Evolutionary conservation across 2,329 filamentous ascomycete genomes (phyloP).

Genomic region (Cytospora leucostoma): DNA sequence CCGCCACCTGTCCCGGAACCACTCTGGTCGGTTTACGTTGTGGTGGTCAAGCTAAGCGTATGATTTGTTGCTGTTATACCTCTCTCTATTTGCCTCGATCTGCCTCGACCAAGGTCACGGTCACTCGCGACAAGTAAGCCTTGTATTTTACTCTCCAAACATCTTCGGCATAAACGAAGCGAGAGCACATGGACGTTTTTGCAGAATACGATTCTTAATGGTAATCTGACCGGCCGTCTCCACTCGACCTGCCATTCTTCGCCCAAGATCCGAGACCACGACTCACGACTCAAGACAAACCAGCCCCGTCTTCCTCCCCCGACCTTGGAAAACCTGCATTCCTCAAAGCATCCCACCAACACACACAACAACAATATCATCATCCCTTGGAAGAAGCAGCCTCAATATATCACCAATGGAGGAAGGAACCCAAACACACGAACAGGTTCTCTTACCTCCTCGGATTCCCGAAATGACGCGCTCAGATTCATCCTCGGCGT

Average conservation of each 20-base stretch:
- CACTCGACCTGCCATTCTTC: conserved; percentile 26
- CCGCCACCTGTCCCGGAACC: conserved; percentile 12
- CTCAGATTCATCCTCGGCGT: conserved; percentile 40
- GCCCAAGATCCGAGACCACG: conserved; percentile 28
- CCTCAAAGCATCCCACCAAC: conserved; percentile 7
- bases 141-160: neutral
- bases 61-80: neutral
- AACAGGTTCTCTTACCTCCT: conserved; percentile 18
- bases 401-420: conserved; percentile 14
- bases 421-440: conserved; percentile 18
- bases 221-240: conserved; percentile 23
- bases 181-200: conserved; percentile 13
- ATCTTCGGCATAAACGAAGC: conserved; percentile 9
- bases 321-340: conserved; percentile 12
- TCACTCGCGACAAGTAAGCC: neutral
- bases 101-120: neutral
- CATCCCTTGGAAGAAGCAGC: conserved; percentile 4
- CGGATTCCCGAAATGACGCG: conserved; percentile 33
- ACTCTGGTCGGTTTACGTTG: conserved; percentile 12
- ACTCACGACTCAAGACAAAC: conserved; percentile 27
- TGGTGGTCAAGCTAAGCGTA: conserved; percentile 6
- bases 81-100: neutral
- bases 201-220: conserved; percentile 21
- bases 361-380: neutral
- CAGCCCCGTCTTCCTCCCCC: conserved; percentile 14